These are phyloP conservation scores for Staphylotrichum longicolle DNA, from an alignment of 495 filamentous ascomycete genomes.

Conservation along the genomic window DNA sequence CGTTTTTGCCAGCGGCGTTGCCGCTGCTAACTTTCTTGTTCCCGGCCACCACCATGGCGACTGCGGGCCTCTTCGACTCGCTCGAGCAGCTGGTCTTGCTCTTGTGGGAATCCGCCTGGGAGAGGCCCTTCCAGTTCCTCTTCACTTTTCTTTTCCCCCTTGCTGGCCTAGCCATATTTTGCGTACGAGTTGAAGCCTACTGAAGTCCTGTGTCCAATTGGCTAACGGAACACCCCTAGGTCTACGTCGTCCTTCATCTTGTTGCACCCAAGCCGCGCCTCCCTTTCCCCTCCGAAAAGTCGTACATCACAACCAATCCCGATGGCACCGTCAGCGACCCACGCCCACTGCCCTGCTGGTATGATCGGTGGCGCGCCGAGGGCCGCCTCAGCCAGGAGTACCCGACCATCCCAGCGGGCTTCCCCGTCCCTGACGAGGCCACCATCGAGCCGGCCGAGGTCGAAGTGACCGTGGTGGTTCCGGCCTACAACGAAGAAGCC, in stretches of 20 bases:
- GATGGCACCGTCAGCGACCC: conserved; percentile 59
- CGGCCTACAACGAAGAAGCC: conserved; percentile 91
- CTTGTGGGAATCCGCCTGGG: conserved; percentile 27
- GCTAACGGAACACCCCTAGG: conserved; percentile 23
- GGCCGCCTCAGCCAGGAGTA: conserved; percentile 43
- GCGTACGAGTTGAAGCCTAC: conserved; percentile 25
- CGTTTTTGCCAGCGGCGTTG: not conserved
- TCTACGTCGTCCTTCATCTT: conserved; percentile 67
- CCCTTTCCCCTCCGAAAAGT: conserved; percentile 74
- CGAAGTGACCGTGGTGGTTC: conserved; percentile 81
- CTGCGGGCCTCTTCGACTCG: conserved; percentile 15
- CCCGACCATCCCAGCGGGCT: conserved; percentile 35
- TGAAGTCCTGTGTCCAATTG: not conserved
- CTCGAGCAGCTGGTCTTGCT: conserved; percentile 31
- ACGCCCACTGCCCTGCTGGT: conserved; percentile 77
- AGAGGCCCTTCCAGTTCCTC: conserved; percentile 34
- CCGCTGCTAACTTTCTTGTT: conserved; percentile 1
- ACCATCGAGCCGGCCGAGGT: conserved; percentile 47
- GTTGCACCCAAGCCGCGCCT: conserved; percentile 79
- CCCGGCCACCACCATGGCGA: conserved; percentile 14
- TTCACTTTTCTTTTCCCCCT: conserved; percentile 31
- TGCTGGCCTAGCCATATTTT: conserved; percentile 28
- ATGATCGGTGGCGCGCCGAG: conserved; percentile 62
- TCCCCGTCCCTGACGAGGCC: conserved; percentile 37
- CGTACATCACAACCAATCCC: conserved; percentile 70